Conservation (phyloP, 2,329 filamentous ascomycete genomes). For the Penicillium fuscoglaucum region DNA sequence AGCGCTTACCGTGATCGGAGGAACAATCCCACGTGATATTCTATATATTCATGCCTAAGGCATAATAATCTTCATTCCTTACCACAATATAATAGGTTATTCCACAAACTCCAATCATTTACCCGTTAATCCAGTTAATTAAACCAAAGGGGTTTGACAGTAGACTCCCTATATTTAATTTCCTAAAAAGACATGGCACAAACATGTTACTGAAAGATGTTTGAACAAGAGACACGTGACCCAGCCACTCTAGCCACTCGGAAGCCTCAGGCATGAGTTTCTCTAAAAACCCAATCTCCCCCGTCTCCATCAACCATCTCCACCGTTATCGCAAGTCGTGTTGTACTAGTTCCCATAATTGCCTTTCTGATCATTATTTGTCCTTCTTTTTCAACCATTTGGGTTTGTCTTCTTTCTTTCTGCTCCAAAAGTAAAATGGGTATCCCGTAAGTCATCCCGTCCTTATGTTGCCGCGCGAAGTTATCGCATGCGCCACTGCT, state of each 20-base stretch:
- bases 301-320: slow-evolving; percentile 15
- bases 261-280: slow-evolving; percentile 24
- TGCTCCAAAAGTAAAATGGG: slow-evolving; percentile 33
- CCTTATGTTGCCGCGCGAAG: slow-evolving; percentile 6
- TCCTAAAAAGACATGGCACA: neutral
- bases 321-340: slow-evolving; percentile 14
- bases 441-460: slow-evolving; percentile 42
- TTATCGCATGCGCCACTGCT: slow-evolving; percentile 19
- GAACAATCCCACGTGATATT: neutral
- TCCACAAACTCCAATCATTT: fast-evolving
- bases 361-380: neutral
- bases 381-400: neutral
- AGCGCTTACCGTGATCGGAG: slow-evolving; percentile 4
- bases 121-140: neutral
- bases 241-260: neutral
- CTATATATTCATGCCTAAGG: neutral
- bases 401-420: slow-evolving; percentile 7
- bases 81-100: no score
- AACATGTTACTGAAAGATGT: neutral
- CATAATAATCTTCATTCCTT: neutral
- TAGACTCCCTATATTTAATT: neutral
- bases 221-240: neutral
- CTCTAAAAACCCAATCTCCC: slow-evolving; percentile 25
- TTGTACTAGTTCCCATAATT: slow-evolving; percentile 1
- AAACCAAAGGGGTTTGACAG: neutral